Evolutionary conservation across 2,329 filamentous ascomycete species (phyloP).

Genomic region (Penicillium sclerotigenum): DNA sequence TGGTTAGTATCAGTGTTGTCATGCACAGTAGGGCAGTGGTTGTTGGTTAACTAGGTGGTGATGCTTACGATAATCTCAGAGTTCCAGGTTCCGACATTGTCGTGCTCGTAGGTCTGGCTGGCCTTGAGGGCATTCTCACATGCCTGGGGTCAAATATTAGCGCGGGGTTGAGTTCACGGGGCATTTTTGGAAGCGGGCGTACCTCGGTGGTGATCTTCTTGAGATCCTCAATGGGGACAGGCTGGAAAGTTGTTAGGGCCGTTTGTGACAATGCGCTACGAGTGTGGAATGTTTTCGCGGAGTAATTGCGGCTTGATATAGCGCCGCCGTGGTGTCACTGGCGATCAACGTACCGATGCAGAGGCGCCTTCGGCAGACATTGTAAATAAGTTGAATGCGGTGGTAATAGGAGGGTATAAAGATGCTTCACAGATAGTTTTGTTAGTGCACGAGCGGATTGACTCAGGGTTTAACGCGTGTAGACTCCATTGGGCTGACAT

Average conservation of each 20-base stretch:
- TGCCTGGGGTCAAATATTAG: constrained; percentile 56
- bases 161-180: background rate
- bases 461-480: background rate
- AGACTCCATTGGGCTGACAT: constrained; percentile 14
- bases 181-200: constrained; percentile 32
- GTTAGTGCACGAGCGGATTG: background rate
- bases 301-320: constrained; percentile 8
- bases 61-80: constrained; percentile 78
- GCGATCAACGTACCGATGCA: constrained; percentile 25
- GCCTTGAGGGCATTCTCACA: constrained; percentile 73
- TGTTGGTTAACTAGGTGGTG: background rate
- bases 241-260: constrained; percentile 49
- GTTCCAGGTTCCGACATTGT: constrained; percentile 84
- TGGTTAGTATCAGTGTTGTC: background rate
- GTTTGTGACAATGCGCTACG: background rate
- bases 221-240: constrained; percentile 70
- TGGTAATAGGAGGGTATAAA: background rate
- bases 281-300: background rate
- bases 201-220: constrained; percentile 85
- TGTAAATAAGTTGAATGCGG: constrained; percentile 12
- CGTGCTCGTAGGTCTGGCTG: constrained; percentile 80
- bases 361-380: constrained; percentile 34
- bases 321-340: background rate
- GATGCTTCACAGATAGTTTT: background rate
- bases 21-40: background rate